These are phyloP conservation scores for Pogostemon cablin DNA, from an alignment of 257 asterid species.

Conservation along the genomic window DNA sequence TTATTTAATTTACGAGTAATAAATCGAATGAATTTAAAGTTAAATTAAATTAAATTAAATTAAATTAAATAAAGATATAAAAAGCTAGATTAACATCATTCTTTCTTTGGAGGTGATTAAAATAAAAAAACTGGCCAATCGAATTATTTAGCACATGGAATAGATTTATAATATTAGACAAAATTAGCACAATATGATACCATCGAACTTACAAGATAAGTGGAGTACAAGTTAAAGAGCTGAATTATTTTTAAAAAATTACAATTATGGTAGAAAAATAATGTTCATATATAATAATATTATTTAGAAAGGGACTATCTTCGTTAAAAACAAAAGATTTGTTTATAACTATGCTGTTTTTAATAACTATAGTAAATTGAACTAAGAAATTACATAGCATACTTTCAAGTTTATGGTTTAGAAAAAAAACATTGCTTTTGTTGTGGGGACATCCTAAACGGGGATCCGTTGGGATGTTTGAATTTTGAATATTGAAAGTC, in stretches of 20 bases:
- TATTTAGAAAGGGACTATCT: too few relatives aligned
- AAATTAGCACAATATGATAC: too few relatives aligned
- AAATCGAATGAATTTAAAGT: background rate
- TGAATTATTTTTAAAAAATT: background rate
- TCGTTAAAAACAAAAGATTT: too few relatives aligned
- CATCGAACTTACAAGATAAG: too few relatives aligned
- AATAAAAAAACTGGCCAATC: background rate
- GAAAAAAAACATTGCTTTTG: background rate
- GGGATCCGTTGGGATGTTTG: constrained; percentile 40
- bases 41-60: background rate
- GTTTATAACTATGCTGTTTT: too few relatives aligned
- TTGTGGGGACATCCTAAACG: constrained; percentile 35
- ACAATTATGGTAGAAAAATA: background rate
- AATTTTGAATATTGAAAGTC: constrained; percentile 34
- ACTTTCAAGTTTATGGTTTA: too few relatives aligned
- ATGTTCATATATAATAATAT: too few relatives aligned
- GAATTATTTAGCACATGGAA: background rate
- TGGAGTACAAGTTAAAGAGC: background rate
- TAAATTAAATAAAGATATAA: background rate
- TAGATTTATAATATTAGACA: background rate
- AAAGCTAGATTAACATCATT: background rate
- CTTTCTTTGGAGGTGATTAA: background rate
- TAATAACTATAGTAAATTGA: too few relatives aligned
- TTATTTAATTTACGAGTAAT: too few relatives aligned
- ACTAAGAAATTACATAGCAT: too few relatives aligned